phyloP scores from a whole-genome alignment of 306 rosid genomes.

The Luffa acutangula region DNA sequence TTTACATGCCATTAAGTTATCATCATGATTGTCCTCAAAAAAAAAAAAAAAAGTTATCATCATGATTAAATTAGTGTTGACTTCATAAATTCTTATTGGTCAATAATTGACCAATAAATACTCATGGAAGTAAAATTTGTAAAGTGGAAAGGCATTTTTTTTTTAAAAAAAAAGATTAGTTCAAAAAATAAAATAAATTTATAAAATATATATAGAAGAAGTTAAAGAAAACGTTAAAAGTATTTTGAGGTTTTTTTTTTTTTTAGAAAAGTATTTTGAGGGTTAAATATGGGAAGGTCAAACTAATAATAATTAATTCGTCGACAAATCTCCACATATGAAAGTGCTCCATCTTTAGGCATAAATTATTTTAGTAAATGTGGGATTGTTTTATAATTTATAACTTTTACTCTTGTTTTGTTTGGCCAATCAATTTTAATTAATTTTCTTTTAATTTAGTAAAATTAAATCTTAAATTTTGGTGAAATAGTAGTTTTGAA shows the following conservation, averaged over 20 bases:
- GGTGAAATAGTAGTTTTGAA: too few species aligned
- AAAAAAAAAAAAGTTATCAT: background rate
- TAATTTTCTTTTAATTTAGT: too few species aligned
- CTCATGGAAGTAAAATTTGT: background rate
- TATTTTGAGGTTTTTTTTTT: too few species aligned
- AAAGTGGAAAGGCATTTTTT: background rate
- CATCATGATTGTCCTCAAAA: background rate
- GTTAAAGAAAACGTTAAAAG: background rate
- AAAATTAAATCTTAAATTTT: too few species aligned
- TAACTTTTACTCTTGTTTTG: too few species aligned
- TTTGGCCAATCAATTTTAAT: too few species aligned
- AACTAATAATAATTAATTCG: background rate
- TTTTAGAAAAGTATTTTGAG: background rate
- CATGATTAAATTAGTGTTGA: background rate
- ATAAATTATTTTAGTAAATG: background rate
- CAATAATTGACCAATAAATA: background rate
- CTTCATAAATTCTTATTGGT: background rate
- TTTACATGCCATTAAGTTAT: background rate
- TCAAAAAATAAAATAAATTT: background rate
- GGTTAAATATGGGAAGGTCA: background rate
- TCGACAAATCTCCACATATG: background rate
- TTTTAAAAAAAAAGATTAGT: too few species aligned
- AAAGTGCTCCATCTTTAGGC: background rate
- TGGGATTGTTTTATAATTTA: too few species aligned
- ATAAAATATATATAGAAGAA: background rate